Evolutionary conservation across 2,329 filamentous ascomycete species (phyloP), one percentile per base, ranked within the genome.

Genomic region (Xylaria polymorpha): DNA sequence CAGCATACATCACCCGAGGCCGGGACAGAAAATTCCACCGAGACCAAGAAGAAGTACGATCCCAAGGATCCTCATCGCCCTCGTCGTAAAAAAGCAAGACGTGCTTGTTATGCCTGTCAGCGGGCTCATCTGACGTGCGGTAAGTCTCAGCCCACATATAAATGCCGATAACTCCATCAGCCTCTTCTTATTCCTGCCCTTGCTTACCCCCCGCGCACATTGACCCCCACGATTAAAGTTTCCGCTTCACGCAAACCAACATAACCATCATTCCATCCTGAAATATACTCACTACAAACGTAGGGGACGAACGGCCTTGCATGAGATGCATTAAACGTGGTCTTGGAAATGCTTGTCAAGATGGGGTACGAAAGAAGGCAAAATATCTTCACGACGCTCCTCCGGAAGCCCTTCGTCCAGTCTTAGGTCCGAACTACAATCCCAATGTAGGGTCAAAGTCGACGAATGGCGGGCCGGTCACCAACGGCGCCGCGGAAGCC

Each of bases 351-450:
- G 90, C 90, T 70, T 99, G 96, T 78, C 94, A 97, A 80, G 96
- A 99, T 79, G 96, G 96, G 63, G 94, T 98, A 61, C 92, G 96
- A 72, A 99, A 99, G 82, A 99, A 98, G 86, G 96, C 96, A 61
- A 99, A 99, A 81, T 99, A 99, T 80, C 92, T 99, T 66, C 94
- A 98, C 78, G 96, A 98, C 85, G 94, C 95, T 32, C 94, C 95
- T 43, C 90, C 94, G 61, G 94, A 97, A 79, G 94, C 94, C 55
- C 85, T 98, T 71, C 88, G 95, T 78, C 93, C 94, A n/a, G 94
- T 96, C 50, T 86, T 96, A 57, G 90, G 91, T 5, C 89, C 90
- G 37, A 90, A 86, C 71, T 91, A 89, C 76, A 93, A 91, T 76
- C 87, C 87, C 77, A 85, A 80, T 80, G 82, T 81, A 75, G 79